phyloP scores from a whole-genome alignment of 441 rosid species.

The Gossypium trilobum region DNA sequence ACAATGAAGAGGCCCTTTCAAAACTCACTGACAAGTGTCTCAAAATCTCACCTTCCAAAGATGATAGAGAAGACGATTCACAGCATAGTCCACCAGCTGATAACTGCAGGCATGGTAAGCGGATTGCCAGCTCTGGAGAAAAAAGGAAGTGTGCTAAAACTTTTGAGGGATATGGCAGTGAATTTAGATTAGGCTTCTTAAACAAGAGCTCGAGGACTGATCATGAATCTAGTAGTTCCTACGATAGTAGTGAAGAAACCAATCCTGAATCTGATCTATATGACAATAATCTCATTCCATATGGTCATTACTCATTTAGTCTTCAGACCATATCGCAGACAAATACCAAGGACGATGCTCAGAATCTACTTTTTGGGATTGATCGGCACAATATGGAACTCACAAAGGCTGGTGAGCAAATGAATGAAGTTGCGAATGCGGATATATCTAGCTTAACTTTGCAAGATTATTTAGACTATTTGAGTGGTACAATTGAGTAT shows the following conservation, averaged over 20 bases:
- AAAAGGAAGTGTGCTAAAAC: conserved; percentile 26
- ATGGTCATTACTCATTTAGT: not conserved
- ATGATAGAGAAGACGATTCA: not conserved
- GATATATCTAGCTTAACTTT: not conserved
- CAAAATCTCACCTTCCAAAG: not conserved
- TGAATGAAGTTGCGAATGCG: not conserved
- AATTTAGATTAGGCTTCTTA: conserved; percentile 14
- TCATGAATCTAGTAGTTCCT: conserved; percentile 20
- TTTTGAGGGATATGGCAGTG: conserved; percentile 8
- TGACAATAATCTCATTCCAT: not conserved
- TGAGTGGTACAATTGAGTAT: conserved; percentile 20
- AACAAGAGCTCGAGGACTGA: conserved; percentile 26
- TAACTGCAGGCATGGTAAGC: not conserved
- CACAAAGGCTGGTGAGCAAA: not conserved
- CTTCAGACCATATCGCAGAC: not conserved
- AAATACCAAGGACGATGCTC: not conserved
- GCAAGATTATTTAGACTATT: not conserved
- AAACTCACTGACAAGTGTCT: conserved; percentile 8
- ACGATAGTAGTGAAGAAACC: conserved; percentile 1
- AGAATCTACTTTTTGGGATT: not conserved
- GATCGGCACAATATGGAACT: conserved; percentile 25
- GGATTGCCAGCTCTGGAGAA: not conserved
- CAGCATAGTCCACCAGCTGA: not conserved
- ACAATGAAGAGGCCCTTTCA: conserved; percentile 28
- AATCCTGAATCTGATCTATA: conserved; percentile 15